These are phyloP conservation scores for Aspergillus uvarum DNA, from an alignment of 2,329 filamentous ascomycete genomes.

Conservation along the genomic window DNA sequence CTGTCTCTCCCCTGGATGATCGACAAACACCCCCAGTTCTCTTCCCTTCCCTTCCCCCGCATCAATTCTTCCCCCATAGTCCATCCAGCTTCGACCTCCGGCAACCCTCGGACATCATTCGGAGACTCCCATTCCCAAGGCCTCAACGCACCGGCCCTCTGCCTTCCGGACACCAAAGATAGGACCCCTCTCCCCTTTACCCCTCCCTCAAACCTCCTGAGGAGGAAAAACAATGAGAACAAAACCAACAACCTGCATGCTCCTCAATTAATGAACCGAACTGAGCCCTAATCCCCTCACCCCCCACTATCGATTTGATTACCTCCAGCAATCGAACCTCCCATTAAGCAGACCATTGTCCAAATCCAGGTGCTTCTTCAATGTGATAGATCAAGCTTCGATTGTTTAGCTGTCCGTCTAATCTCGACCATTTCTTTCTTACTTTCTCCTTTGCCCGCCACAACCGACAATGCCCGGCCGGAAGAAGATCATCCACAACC, in stretches of 20 bases:
- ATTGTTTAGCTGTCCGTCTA: too few species aligned
- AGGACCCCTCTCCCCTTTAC: not conserved
- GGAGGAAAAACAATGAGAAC: not conserved
- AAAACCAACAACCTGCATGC: not conserved
- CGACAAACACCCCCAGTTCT: slow-evolving; percentile 2
- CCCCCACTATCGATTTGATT: not conserved
- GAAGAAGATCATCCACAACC: not conserved
- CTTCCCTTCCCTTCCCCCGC: not conserved
- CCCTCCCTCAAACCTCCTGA: not conserved
- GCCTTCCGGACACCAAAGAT: too few species aligned
- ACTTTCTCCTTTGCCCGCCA: not conserved
- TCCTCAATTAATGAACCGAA: not conserved
- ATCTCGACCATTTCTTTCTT: not conserved
- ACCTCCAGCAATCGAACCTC: not conserved
- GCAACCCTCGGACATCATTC: not conserved
- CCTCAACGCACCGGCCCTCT: too few species aligned
- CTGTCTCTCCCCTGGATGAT: slow-evolving; percentile 4
- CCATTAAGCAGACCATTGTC: not conserved
- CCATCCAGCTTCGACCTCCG: not conserved
- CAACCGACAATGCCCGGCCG: not conserved
- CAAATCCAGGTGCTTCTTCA: not conserved
- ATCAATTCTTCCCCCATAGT: not conserved
- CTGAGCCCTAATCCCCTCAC: too few species aligned
- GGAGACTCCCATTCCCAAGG: too few species aligned
- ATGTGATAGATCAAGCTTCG: not conserved